Evolutionary conservation across 257 asterid genomes (phyloP).

Genomic region (Anisodus acutangulus): DNA sequence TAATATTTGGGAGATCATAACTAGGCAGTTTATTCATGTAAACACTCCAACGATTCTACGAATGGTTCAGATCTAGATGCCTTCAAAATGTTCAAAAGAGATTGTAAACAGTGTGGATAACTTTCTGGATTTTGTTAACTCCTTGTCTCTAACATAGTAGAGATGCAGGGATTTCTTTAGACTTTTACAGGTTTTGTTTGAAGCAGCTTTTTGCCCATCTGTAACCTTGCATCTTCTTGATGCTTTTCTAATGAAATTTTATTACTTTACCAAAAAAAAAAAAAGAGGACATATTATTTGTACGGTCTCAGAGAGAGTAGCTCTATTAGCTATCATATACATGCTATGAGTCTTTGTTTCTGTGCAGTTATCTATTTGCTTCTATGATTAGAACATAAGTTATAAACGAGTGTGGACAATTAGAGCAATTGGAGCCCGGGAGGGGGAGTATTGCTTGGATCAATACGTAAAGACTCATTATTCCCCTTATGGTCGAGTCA

Average conservation of each 20-base stretch:
- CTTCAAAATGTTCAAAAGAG: not conserved
- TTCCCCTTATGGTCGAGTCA: not conserved
- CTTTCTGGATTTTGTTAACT: no score
- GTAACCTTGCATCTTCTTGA: no score
- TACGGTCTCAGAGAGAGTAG: not conserved
- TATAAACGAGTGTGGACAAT: not conserved
- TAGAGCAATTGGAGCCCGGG: not conserved
- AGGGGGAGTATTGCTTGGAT: not conserved
- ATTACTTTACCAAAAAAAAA: no score
- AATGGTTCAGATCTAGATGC: slow-evolving; percentile 11
- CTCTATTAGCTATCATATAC: not conserved
- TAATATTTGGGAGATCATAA: not conserved
- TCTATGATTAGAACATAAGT: not conserved
- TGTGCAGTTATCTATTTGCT: not conserved
- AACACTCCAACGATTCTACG: not conserved
- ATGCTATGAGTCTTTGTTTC: not conserved
- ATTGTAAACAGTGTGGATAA: no score
- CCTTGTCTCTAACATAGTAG: no score
- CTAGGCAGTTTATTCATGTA: not conserved
- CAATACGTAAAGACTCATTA: not conserved
- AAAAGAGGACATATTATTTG: not conserved
- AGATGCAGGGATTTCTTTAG: no score
- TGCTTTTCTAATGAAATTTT: no score
- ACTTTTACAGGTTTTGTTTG: no score
- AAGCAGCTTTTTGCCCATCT: no score